Conservation (phyloP, 306 rosid species). For the Malus orientalis region DNA sequence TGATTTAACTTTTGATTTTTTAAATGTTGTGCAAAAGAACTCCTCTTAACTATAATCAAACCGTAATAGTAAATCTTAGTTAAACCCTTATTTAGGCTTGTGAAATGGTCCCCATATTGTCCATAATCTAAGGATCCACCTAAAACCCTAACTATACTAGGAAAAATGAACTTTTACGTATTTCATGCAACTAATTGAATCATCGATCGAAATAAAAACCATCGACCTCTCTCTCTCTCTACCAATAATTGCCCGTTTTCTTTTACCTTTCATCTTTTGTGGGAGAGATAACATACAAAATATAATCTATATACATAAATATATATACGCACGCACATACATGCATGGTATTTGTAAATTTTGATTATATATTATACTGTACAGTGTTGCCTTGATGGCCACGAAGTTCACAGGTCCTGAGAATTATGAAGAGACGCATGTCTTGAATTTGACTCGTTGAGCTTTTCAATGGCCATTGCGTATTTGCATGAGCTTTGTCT, state of each 20-base stretch:
- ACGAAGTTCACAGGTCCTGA: conserved; percentile 15
- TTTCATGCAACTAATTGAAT: background rate
- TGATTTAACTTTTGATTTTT: too few species aligned
- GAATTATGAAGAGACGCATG: conserved; percentile 10
- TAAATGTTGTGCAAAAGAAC: background rate
- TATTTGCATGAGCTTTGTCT: conserved; percentile 4
- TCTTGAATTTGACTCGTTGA: conserved; percentile 31
- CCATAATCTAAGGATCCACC: background rate
- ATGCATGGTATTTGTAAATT: background rate
- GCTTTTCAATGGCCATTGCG: conserved; percentile 11
- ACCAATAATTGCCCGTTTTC: conserved; percentile 21
- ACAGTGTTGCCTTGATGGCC: conserved; percentile 10
- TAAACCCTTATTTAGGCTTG: background rate
- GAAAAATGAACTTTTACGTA: background rate
- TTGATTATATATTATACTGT: background rate
- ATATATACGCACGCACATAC: too few species aligned
- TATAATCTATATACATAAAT: too few species aligned
- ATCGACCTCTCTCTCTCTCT: background rate
- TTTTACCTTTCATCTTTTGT: background rate
- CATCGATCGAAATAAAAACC: background rate
- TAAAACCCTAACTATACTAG: background rate
- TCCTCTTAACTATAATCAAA: background rate
- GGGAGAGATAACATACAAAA: background rate
- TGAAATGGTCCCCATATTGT: background rate
- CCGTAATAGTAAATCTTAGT: background rate